These are phyloP conservation scores for Cystobasidium slooffiae DNA, from an alignment of 1,284 basidiomycete species.

Conservation along the genomic window DNA sequence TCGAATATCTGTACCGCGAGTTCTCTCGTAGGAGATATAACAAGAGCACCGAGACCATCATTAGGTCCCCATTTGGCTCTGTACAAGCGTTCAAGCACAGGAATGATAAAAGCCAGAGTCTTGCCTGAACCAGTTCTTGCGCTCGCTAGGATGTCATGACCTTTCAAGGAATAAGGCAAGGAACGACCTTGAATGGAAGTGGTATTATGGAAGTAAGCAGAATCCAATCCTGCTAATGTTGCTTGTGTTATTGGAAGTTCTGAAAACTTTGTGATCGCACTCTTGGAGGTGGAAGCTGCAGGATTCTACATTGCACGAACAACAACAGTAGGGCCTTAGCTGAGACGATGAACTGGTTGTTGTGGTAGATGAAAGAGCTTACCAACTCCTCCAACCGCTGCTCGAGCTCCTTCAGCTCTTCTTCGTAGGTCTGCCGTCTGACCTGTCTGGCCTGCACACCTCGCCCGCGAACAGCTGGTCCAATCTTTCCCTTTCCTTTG, in stretches of 20 bases:
- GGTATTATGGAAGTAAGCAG: constrained; percentile 80
- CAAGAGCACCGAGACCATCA: constrained; percentile 85
- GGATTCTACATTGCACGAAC: neutral
- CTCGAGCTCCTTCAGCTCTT: constrained; percentile 57
- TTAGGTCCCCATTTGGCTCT: constrained; percentile 76
- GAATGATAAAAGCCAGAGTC: constrained; percentile 79
- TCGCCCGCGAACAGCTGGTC: constrained; percentile 21
- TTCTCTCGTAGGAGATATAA: constrained; percentile 95
- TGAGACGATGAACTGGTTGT: constrained; percentile 27
- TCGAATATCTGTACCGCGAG: constrained; percentile 97
- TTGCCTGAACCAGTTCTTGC: constrained; percentile 82
- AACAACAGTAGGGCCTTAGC: constrained; percentile 34
- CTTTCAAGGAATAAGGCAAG: constrained; percentile 65
- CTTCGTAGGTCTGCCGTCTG: constrained; percentile 49
- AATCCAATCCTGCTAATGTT: constrained; percentile 70
- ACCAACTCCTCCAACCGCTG: constrained; percentile 55
- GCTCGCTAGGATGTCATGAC: constrained; percentile 72
- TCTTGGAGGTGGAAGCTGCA: constrained; percentile 13
- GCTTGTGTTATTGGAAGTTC: constrained; percentile 56
- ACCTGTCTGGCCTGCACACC: constrained; percentile 26
- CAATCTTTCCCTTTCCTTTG: constrained; percentile 27
- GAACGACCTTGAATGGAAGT: constrained; percentile 77
- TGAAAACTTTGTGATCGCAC: constrained; percentile 54
- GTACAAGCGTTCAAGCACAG: constrained; percentile 74
- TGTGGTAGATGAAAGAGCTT: constrained; percentile 41